phyloP scores from a whole-genome alignment of 2,329 filamentous ascomycete genomes.

The Diaporthe ilicicola region DNA sequence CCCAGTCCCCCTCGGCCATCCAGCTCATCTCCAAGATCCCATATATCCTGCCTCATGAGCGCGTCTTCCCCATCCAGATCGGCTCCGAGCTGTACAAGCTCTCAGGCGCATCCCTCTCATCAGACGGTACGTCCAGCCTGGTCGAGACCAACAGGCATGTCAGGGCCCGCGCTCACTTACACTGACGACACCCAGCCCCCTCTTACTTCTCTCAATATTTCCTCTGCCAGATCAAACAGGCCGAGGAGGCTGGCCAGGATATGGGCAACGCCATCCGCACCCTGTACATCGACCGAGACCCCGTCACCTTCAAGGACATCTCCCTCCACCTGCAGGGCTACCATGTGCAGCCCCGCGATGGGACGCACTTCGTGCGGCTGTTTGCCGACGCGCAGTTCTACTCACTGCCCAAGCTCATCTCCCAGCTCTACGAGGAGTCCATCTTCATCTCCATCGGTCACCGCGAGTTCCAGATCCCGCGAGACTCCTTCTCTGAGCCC shows the following conservation, averaged over 20 bases:
- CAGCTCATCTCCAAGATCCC: conserved; percentile 58
- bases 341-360: conserved; percentile 82
- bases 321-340: conserved; percentile 92
- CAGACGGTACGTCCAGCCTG: conserved; percentile 66
- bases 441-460: conserved; percentile 93
- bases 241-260: conserved; percentile 66
- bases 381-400: conserved; percentile 98
- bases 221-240: conserved; percentile 77
- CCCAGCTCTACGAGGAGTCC: conserved; percentile 88
- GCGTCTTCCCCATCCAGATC: conserved; percentile 79
- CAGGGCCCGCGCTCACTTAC: neutral
- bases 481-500: conserved; percentile 83
- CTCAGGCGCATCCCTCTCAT: conserved; percentile 77
- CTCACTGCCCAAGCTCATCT: conserved; percentile 85
- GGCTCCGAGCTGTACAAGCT: conserved; percentile 77
- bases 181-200: conserved; percentile 68
- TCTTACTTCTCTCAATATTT: conserved; percentile 98
- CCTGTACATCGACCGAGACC: conserved; percentile 94
- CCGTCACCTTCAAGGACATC: conserved; percentile 87
- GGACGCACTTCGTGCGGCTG: conserved; percentile 87
- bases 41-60: conserved; percentile 71
- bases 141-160: neutral
- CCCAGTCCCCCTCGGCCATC: conserved; percentile 27
- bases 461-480: conserved; percentile 87
- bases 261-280: conserved; percentile 68